Evolutionary conservation across 225 moss, liverwort and hornwort species (phyloP), one percentile per base, ranked within the genome.

Genomic region (Sphagnum tenellum): DNA sequence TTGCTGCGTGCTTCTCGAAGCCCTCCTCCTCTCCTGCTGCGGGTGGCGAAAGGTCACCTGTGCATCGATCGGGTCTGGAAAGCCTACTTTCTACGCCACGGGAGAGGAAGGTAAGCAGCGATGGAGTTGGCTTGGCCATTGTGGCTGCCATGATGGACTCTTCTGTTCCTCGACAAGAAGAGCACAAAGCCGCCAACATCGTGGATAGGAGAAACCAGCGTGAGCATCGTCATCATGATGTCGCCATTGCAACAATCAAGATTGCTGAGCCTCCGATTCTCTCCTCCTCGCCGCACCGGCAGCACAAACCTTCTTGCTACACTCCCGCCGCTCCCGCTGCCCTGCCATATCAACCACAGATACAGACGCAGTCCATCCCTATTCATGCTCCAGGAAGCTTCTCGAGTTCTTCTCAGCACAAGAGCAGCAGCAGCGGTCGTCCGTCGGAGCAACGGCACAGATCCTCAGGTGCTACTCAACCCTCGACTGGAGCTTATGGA

Each of bases 71-170:
- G 1, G 92, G 78, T 2, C 88, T 96, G 4, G 88, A 88, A 12
- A 88, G 89, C 48, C 66, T 96, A 49, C 78, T 96, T 50, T 73
- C 86, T 0, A 73, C 79, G 3, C 89, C 79, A 9, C 88, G 82
- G 55, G 69, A 83, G 10, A 75, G 76, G 49, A 80, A 78, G 59
- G 79, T 72, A n/a, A 79, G 9, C 29, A 29, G 29, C 4, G 74
- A 72, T 13, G 89, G 95, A 5, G 88, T 96, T 11, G 95, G 95
- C 7, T 70, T 96, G 48, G 80, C 89, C 64, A 90, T 96, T 74
- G 92, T 80, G 4, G 74, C 67, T 7, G 71, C 79, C 1, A 62
- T 95, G 70, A 78, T 75, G 56, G 9, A 54, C 64, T 10, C 45
- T n/a, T 3, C 73, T 8, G 66, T 63, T 74, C 50, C 58, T 10